Evolutionary conservation across 2,329 filamentous ascomycete species (phyloP).

Genomic region (Penicillium sp.): DNA sequence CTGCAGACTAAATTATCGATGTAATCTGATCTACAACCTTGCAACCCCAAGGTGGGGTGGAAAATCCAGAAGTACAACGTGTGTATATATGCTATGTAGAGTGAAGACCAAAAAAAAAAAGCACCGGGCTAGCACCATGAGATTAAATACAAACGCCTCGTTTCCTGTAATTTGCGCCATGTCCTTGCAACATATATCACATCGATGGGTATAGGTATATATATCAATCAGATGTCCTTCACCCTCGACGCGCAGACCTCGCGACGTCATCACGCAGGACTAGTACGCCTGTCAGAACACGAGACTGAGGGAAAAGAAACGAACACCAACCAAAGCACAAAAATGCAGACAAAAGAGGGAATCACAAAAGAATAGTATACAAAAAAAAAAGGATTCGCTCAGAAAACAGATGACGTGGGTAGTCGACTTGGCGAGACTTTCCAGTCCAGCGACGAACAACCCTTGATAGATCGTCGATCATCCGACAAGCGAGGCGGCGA

Average conservation of each 20-base stretch:
- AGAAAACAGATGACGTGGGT: conserved; percentile 2
- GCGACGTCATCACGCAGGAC: neutral
- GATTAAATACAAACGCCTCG: neutral
- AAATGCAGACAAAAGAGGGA: neutral
- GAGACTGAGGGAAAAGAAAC: neutral
- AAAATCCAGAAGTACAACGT: neutral
- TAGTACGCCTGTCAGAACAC: neutral
- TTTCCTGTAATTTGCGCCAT: conserved; percentile 1
- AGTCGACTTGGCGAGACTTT: neutral
- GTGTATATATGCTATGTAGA: neutral
- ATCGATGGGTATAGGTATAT: neutral
- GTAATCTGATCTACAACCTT: neutral
- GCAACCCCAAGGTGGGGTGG: neutral
- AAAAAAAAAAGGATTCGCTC: neutral
- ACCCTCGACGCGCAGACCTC: neutral
- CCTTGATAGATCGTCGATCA: conserved; percentile 2
- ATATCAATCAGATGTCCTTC: neutral
- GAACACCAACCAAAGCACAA: neutral
- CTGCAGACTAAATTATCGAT: neutral
- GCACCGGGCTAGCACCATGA: neutral
- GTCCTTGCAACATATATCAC: neutral
- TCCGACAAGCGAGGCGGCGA: neutral
- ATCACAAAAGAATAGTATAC: neutral
- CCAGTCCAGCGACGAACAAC: conserved; percentile 5
- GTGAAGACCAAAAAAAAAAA: neutral